Conservation (phyloP, 176 grass and related monocot genomes). For the Leersia perrieri region DNA sequence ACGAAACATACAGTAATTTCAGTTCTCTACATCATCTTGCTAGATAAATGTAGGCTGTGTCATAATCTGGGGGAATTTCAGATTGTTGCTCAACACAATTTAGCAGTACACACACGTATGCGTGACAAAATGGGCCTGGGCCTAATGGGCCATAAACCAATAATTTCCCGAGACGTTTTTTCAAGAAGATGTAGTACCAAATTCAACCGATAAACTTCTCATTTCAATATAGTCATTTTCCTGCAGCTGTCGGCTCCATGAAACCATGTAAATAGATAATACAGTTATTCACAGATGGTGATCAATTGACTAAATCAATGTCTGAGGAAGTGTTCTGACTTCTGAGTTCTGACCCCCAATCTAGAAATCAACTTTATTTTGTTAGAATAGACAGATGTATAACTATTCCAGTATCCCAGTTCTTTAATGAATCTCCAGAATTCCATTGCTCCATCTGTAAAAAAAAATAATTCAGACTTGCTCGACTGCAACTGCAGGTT, state of each 20-base stretch:
- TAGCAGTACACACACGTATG: too few relatives aligned
- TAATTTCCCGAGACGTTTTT: background rate
- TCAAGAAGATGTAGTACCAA: background rate
- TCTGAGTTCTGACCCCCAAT: background rate
- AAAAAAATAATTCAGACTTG: constrained; percentile 36
- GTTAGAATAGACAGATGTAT: background rate
- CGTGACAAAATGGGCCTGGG: too few relatives aligned
- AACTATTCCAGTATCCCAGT: background rate
- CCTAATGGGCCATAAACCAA: too few relatives aligned
- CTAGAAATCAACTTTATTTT: background rate
- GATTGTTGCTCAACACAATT: too few relatives aligned
- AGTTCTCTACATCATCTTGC: background rate
- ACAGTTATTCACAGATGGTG: background rate
- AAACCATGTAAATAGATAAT: background rate
- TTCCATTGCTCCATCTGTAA: background rate
- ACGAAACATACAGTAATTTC: background rate
- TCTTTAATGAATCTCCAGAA: background rate
- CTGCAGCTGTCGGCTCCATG: background rate
- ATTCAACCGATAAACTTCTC: background rate
- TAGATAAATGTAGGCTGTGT: background rate
- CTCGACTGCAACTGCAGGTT: constrained; percentile 17
- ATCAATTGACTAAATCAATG: background rate
- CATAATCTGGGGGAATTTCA: too few relatives aligned
- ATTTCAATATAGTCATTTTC: background rate
- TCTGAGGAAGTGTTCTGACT: background rate